These are phyloP conservation scores for Aspergillus fumigatus DNA, from an alignment of 2,329 filamentous ascomycete genomes.

Conservation along the genomic window DNA sequence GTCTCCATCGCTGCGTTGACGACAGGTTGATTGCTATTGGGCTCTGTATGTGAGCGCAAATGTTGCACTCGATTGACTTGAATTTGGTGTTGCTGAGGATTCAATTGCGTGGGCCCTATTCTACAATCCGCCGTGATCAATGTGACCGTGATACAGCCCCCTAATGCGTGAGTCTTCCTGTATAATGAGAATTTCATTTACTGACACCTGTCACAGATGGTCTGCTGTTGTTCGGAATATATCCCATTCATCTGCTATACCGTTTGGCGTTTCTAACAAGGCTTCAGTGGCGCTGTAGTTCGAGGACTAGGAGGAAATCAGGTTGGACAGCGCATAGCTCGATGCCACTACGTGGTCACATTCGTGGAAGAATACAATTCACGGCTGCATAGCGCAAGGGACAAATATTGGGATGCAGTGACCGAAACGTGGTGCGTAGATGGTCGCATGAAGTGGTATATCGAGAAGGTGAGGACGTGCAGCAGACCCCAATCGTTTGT, in stretches of 20 bases:
- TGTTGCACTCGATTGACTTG: not conserved
- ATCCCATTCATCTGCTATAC: not conserved
- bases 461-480: constrained; percentile 15
- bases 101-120: not conserved
- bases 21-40: too few relatives aligned
- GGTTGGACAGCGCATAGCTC: constrained; percentile 16
- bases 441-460: constrained; percentile 18
- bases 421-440: constrained; percentile 3
- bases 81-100: not conserved
- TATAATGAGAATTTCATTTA: not conserved
- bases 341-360: constrained; percentile 14
- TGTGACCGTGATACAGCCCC: constrained; percentile 31
- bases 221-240: constrained; percentile 23
- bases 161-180: constrained; percentile 18
- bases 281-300: constrained; percentile 19
- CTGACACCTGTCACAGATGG: constrained; percentile 15
- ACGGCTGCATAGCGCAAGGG: not conserved
- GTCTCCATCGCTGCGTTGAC: too few relatives aligned
- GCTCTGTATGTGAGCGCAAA: too few relatives aligned
- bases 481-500: not conserved
- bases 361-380: accelerated
- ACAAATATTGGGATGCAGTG: constrained; percentile 4
- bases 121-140: constrained; percentile 19
- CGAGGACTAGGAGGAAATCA: constrained; percentile 21
- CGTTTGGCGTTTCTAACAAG: not conserved